Percentiles rank a stretch among this genome's conserved stretches.
Conservation (phyloP, 129 eudicot genomes). For the Daucus carota region DH1_v3.0 NC_030385.2:44292001-44292500, state of each 20-base stretch:
- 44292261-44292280: slow-evolving; percentile 1
- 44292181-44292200: slow-evolving; percentile 5
- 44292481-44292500: slow-evolving; percentile 3
- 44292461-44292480: not conserved
- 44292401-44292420: slow-evolving; percentile 16
- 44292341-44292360: not conserved
- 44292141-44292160: not conserved
- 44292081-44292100: slow-evolving; percentile 3
- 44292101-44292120: not conserved
- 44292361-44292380: not conserved
- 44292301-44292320: not conserved
- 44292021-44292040: not conserved
- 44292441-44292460: slow-evolving; percentile 21
- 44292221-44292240: not conserved
- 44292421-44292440: slow-evolving; percentile 17
- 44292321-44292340: slow-evolving; percentile 5
- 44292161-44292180: not conserved
- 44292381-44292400: slow-evolving; percentile 11
- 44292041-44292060: slow-evolving; percentile 11
- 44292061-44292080: slow-evolving; percentile 2
- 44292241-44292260: slow-evolving; percentile 3
- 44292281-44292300: slow-evolving; percentile 3
- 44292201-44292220: slow-evolving; percentile 1
- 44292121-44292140: slow-evolving; percentile 9
- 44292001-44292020: not conserved